Evolutionary conservation across 768 basidiomycete genomes (phyloP), one percentile per base, ranked within the genome.

Genomic region (Hemileccinum rubropunctum): DNA sequence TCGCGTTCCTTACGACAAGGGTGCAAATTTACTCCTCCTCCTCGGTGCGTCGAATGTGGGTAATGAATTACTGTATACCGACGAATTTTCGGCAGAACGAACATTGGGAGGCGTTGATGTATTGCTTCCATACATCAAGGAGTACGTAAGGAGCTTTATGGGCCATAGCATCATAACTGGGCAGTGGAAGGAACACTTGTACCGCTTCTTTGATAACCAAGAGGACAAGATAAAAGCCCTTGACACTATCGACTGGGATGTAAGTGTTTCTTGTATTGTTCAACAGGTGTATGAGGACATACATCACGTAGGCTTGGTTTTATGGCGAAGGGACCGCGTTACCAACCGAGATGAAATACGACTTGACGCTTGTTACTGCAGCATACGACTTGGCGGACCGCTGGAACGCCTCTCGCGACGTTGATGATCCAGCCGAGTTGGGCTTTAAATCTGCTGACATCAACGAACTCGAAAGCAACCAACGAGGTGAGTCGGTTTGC

Each of bases 1-100:
- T 52, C 64, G 74, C 44, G 75, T 97, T 41, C 88, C 95, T 2
- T 97, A 97, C 57, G 88, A 89, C 65, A 91, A 95, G 71, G 95
- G 95, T 21, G 78, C 90, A 7, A 95, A 93, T 64, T 80, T 98
- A 58, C 72, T 98, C 14, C 78, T 95, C 15, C 78, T 90, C 63
- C 76, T 98, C 18, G 94, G 88, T 88, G 11, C 1, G 47, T 36
- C 11, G 2, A 33, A 12, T 6, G 23, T 28, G 12, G 6, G 21
- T 11, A 7, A 17, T 6, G 3, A 5, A 6, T 3, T 12, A 15
- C 11, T 5, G 8, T 15, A 12, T 26, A 17, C 27, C 46, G 36
- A 54, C 4, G 2, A 20, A 8, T 8, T 20, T 20, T n/a, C 37
- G 7, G 26, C 54, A 78, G 78, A 83, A 58, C 68, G 74, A 17